Conservation (phyloP, 495 filamentous ascomycete genomes). For the Penicillium waksmanii region DNA sequence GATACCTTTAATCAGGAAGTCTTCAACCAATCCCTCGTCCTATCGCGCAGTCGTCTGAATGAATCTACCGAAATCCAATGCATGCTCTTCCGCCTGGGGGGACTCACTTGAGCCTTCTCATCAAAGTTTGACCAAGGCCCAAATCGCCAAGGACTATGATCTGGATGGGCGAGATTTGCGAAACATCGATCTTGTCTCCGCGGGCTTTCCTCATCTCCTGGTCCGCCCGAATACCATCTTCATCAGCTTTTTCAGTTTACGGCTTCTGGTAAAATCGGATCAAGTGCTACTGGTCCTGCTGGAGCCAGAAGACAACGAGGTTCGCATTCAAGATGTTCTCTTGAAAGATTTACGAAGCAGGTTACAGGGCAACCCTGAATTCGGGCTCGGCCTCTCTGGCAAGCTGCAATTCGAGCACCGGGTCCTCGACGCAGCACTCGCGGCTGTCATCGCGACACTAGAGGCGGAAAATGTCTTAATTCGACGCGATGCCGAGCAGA, state of each 20-base stretch:
- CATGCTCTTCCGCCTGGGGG: conserved; percentile 17
- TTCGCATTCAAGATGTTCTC: conserved; percentile 30
- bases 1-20: conserved; percentile 22
- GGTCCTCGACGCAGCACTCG: conserved; percentile 79
- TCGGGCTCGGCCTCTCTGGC: conserved; percentile 42
- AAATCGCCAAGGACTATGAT: conserved; percentile 24
- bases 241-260: conserved; percentile 35
- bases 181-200: conserved; percentile 32
- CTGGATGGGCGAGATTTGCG: conserved; percentile 34
- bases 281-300: conserved; percentile 29
- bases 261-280: conserved; percentile 34
- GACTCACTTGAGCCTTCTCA: conserved; percentile 6
- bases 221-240: conserved; percentile 34
- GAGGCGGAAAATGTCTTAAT: conserved; percentile 35
- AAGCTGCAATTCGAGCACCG: conserved; percentile 71
- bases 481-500: conserved; percentile 18
- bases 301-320: conserved; percentile 15
- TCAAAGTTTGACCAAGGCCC: conserved; percentile 27
- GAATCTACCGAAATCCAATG: conserved; percentile 24
- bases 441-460: conserved; percentile 54
- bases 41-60: conserved; percentile 30
- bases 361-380: conserved; percentile 52
- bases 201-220: conserved; percentile 36
- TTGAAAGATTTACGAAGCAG: conserved; percentile 56
- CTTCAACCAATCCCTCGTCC: conserved; percentile 21